Evolutionary conservation across 23 red algal genomes (phyloP), one percentile per base, ranked within the genome.

Genomic region (Agarophyton chilense): DNA sequence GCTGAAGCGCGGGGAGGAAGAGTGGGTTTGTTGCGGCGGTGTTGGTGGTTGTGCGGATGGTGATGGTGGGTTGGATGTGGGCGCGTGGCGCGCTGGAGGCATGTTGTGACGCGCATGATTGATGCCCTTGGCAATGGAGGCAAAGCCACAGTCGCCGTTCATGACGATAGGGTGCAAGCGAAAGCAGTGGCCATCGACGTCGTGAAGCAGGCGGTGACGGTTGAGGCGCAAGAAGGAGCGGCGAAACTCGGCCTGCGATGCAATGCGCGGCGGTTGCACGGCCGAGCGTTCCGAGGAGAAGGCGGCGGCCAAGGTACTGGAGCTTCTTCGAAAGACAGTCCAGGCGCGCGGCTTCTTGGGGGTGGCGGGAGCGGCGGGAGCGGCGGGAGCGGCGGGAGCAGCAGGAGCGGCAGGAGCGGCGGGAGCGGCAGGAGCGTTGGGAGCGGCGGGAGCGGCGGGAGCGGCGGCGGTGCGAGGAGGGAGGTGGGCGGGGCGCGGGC

Each of bases 81-180:
- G n/a, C n/a, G n/a, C n/a, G n/a, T n/a, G 65, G 8, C n/a, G 40
- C 24, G 35, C 2, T 0, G 77, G 52, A 2, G 50, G 21, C 25
- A 77, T 61, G 25, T 34, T 24, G 17, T 79, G 49, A 19, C 86
- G 58, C 17, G 73, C 70, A 8, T 39, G 53, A 25, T 79, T 90
- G 26, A 90, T 79, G 49, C 86, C 86, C 42, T 79, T 77, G 17
- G 86, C 86, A 40, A 90, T 79, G 24, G 86, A 64, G 2, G 68
- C 86, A 62, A 90, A 90, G 22, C 86, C 86, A 46, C 86, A 90
- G 50, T 90, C 86, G 53, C 86, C 86, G 71, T 90, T 90, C 86
- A 90, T 90, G 18, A 79, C 43, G 39, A 79, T 79, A n/a, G 86
- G 86, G 14, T 70, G 61, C 26, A 90, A 45, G 7, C 70, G 72